Base-by-base conservation (phyloP, 2,329 filamentous ascomycete species). In the Fusarium sp. region DNA sequence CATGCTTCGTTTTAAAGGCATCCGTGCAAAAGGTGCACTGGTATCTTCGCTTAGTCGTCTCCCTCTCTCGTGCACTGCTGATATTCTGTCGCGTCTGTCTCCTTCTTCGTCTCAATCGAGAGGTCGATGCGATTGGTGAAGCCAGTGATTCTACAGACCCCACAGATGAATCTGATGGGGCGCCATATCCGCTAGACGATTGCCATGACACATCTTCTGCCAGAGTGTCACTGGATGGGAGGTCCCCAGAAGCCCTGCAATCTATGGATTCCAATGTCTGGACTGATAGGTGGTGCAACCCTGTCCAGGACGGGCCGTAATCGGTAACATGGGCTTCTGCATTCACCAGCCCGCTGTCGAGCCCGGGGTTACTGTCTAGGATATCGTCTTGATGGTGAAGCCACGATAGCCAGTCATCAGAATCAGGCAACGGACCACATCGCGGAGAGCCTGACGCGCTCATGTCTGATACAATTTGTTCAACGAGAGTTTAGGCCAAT, bases 371-470 rank as follows among this genome's bases (percentile, higher is more conserved):
- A 2, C 24, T n/a, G 15, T 2, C 55, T 20, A 26, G 5, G 0
- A 4, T 15, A 12, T 55, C 36, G 2, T 41, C 31, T 14, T 35
- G 12, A 18, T 50, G 30, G 20, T 58, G 41, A n/a, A 58, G 22
- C 55, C 55, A 58, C 1, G 24, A 58, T 7, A 58, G 39, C 55
- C 41, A 58, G 31, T 58, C 55, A 1, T 50, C 24, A 5, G 35
- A 11, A 14, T 28, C 20, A 24, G 3, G 7, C 2, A 33, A 12
- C 0, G 10, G 7, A 26, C 5, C 31, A 0, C 6, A 16, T 10
- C 7, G 20, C 2, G 55, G 31, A 0, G 24, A 58, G 6, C 15
- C 24, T 20, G 18, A 2, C 0, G 4, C 6, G 15, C 31, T 48
- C 54, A 57, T 57, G 0, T 22, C 24, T 8, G 3, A 22, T 26